A percentile compares a stretch with the other conserved stretches of the same genome.
phyloP scores from a whole-genome alignment of 2,329 filamentous ascomycete species.

The Neoascochyta sp. region DNA sequence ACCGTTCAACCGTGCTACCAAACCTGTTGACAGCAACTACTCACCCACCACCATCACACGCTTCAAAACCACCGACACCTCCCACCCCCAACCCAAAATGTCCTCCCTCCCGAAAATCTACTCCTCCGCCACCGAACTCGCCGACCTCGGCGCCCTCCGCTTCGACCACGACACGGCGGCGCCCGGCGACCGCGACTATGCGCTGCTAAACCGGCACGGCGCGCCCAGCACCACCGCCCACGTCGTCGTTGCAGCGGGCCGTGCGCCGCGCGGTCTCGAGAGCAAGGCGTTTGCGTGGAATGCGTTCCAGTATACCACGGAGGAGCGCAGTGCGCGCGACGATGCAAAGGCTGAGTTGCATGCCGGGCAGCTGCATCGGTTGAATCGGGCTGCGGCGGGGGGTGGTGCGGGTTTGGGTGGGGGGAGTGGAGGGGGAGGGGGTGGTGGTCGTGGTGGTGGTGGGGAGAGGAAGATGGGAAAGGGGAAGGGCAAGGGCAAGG shows the following conservation, averaged over 20 bases:
- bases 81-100: background rate
- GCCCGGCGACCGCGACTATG: conserved; percentile 24
- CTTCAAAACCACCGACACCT: background rate
- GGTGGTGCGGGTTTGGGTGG: conserved; percentile 3
- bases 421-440: conserved; percentile 1
- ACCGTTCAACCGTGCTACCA: too few relatives aligned
- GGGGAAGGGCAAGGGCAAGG: background rate
- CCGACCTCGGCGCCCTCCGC: conserved; percentile 27
- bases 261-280: conserved; percentile 25
- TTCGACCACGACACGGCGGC: conserved; percentile 32
- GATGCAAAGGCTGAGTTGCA: conserved; percentile 36
- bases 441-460: conserved; percentile 1
- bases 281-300: conserved; percentile 28
- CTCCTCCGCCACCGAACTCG: conserved; percentile 17
- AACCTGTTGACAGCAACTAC: background rate
- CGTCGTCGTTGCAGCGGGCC: conserved; percentile 17
- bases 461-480: background rate
- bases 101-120: conserved; percentile 5
- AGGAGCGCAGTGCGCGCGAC: conserved; percentile 22
- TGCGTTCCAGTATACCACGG: conserved; percentile 23
- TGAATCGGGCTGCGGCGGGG: conserved; percentile 24
- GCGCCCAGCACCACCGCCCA: conserved; percentile 10
- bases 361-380: conserved; percentile 32
- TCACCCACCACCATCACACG: background rate
- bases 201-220: conserved; percentile 28